Percentiles rank a stretch among this genome's conserved stretches.
Conservation (phyloP, 768 basidiomycete species). For the Termitomyces sp. region DNA sequence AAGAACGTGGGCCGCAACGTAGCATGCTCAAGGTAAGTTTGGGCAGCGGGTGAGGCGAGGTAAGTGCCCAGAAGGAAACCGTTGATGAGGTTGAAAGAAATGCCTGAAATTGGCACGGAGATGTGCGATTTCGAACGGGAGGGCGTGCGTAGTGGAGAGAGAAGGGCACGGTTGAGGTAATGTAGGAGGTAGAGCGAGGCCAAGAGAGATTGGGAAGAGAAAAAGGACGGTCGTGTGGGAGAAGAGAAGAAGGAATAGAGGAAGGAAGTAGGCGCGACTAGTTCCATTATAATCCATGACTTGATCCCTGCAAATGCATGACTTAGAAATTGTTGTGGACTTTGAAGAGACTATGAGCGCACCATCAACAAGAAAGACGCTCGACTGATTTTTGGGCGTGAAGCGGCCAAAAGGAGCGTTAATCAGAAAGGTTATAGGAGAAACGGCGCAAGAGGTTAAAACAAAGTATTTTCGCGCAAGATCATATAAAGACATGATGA, state of each 20-base stretch:
- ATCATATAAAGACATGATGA: conserved; percentile 7
- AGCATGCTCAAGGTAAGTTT: conserved; percentile 32
- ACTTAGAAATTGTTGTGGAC: conserved; percentile 2
- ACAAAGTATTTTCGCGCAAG: conserved; percentile 11
- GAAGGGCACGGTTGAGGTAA: conserved; percentile 67
- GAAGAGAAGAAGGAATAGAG: conserved; percentile 40
- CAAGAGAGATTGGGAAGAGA: conserved; percentile 45
- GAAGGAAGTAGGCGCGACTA: conserved; percentile 55
- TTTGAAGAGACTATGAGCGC: not conserved
- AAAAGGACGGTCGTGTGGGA: conserved; percentile 28
- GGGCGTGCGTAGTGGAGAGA: conserved; percentile 78
- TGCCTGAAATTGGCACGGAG: conserved; percentile 46
- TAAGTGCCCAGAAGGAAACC: conserved; percentile 67
- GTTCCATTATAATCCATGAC: conserved; percentile 79
- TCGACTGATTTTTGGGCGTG: conserved; percentile 32
- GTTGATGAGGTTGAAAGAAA: conserved; percentile 68
- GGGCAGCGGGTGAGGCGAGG: conserved; percentile 53
- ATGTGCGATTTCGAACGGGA: conserved; percentile 74
- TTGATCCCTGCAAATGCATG: conserved; percentile 17
- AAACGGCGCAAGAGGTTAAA: not conserved
- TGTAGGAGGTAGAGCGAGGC: conserved; percentile 60
- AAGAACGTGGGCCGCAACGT: conserved; percentile 40
- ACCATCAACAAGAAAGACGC: conserved; percentile 55
- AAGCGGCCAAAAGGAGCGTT: conserved; percentile 68
- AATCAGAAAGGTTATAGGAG: conserved; percentile 30